phyloP scores from a whole-genome alignment of 2,329 filamentous ascomycete species.

The Cyphellophora europaea region DNA sequence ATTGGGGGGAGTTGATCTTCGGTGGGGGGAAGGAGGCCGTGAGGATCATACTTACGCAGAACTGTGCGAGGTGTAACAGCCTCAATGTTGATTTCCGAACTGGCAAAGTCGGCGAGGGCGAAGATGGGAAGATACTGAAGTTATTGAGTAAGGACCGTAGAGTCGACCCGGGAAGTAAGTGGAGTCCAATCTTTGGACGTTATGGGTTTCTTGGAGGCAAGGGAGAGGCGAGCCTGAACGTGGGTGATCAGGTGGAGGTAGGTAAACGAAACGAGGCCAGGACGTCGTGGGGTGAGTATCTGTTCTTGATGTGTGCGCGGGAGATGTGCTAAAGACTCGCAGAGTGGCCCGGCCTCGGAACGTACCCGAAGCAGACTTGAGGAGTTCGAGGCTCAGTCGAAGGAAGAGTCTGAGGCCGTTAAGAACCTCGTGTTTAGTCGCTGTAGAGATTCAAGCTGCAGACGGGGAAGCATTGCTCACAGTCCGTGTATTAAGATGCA shows the following conservation, averaged over 20 bases:
- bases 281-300: constrained; percentile 44
- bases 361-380: no score
- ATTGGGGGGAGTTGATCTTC: constrained; percentile 55
- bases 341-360: constrained; percentile 15
- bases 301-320: not conserved
- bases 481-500: no score
- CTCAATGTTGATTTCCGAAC: constrained; percentile 64
- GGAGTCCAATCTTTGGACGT: constrained; percentile 62
- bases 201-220: constrained; percentile 53
- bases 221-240: constrained; percentile 30
- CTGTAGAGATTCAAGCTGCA: no score
- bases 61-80: constrained; percentile 60
- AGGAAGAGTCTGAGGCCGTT: no score
- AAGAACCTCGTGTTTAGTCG: no score
- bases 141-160: constrained; percentile 60
- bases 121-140: constrained; percentile 56
- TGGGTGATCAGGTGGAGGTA: constrained; percentile 50
- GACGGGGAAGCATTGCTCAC: no score
- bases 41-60: constrained; percentile 53
- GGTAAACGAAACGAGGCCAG: constrained; percentile 41
- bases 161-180: constrained; percentile 60
- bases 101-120: constrained; percentile 48
- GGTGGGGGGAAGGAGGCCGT: constrained; percentile 8
- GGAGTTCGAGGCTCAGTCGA: no score
- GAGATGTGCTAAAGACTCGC: constrained; percentile 3